Evolutionary conservation across 352 stramenopile species (phyloP).

Genomic region (Globisporangium alternatum): DNA sequence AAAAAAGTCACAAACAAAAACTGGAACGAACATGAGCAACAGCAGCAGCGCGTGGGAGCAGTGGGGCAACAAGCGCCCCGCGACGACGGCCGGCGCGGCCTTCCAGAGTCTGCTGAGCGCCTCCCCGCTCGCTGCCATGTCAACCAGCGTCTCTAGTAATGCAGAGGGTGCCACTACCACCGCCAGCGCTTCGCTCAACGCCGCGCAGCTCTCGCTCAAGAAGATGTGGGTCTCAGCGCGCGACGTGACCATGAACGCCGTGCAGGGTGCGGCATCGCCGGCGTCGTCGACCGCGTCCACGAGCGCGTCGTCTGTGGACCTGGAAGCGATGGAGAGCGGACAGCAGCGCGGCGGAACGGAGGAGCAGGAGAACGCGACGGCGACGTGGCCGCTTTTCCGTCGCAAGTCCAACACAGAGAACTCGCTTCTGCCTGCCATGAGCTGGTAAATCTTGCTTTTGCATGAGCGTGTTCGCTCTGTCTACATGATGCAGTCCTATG

Average conservation of each 20-base stretch:
- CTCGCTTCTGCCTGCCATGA: conserved; percentile 48
- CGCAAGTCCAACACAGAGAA: conserved; percentile 31
- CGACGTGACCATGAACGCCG: conserved; percentile 42
- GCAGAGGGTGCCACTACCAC: conserved; percentile 2
- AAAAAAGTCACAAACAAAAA: background rate
- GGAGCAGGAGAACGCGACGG: conserved; percentile 23
- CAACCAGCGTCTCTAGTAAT: conserved; percentile 21
- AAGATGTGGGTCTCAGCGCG: conserved; percentile 66
- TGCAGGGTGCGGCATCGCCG: conserved; percentile 4
- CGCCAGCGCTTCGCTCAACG: conserved; percentile 14
- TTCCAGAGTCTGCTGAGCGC: conserved; percentile 50
- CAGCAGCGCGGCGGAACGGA: conserved; percentile 12
- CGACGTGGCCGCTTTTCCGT: conserved; percentile 40
- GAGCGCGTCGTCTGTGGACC: conserved; percentile 10
- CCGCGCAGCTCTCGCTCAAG: conserved; percentile 31
- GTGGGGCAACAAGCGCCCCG: conserved; percentile 64
- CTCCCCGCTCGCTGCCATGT: conserved; percentile 47
- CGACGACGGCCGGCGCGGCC: conserved; percentile 25
- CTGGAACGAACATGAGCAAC: conserved; percentile 1
- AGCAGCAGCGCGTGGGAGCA: conserved; percentile 52
- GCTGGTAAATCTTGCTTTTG: conserved; percentile 31
- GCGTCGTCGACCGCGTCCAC: conserved; percentile 11
- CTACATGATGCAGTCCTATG: background rate
- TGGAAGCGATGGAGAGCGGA: conserved; percentile 49
- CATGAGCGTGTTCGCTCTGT: background rate